Base-by-base conservation (phyloP, 306 rosid species). In the Dalbergia oliveri region DNA sequence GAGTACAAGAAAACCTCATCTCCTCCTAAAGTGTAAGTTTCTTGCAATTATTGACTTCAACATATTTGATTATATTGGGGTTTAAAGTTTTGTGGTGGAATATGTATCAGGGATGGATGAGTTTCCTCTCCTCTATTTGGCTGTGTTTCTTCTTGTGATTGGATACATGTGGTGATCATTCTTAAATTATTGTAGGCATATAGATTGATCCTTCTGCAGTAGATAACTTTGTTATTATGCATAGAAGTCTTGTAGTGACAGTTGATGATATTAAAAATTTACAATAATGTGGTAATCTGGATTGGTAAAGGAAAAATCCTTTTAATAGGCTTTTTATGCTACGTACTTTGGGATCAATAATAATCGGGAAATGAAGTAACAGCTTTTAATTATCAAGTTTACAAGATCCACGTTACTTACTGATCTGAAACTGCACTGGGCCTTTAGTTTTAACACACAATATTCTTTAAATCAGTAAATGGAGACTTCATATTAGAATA, bases 21-120 rank as follows among this genome's bases (percentile, higher is more conserved):
- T 64, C 87, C 91, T 79, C 82, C 89, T 74, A 96, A 96, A 93
- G 91, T 87, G 99, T 93, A 88, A 88, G 99, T 87, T 81, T 81
- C 56, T 73, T 58, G 31, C 58, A 77, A 45, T 72, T 81, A 35
- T 56, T 66, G 80, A 60, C 74, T 56, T 66, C 6, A 77, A 70
- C 26, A 44, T 35, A 23, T 78, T 75, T 10, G 34, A 56, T 51
- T 72, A 83, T 50, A 69, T 61, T 64, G 54, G 33, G 7, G n/a
- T 15, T 61, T 69, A 35, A 33, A 41, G 67, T 76, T 16, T 56
- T 15, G 23, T 72, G 47, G 18, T 79, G 71, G 66, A 67, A 73
- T 44, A 50, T 44, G 10, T 35, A 26, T 72, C 49, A 34, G 66
- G 75, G 45, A 26, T 53, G 79, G 43, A 47, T 54, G 14, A 74